Conservation (phyloP, 208 protist genomes). For the Acanthamoeba lenticulata region DNA sequence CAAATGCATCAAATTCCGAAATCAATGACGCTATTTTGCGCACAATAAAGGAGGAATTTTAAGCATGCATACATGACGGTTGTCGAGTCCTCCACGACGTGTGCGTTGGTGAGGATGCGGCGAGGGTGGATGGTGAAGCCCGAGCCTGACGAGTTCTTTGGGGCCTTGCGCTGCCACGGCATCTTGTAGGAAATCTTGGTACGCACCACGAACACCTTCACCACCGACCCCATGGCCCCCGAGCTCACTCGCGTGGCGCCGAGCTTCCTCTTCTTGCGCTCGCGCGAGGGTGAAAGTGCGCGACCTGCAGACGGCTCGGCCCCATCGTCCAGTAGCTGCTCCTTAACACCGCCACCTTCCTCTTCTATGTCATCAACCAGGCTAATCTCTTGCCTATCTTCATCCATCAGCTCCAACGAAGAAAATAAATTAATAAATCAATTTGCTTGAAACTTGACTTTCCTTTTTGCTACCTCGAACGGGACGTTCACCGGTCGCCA, state of each 20-base stretch:
- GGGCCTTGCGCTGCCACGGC: slow-evolving; percentile 72
- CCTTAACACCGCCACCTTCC: no score
- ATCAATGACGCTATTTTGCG: neutral
- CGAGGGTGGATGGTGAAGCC: slow-evolving; percentile 69
- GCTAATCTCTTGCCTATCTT: no score
- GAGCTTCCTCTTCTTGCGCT: neutral
- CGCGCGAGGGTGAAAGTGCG: no score
- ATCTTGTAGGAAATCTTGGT: slow-evolving; percentile 57
- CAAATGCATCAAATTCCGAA: neutral
- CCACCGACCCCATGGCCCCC: slow-evolving; percentile 40
- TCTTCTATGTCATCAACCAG: no score
- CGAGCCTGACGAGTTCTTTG: slow-evolving; percentile 66
- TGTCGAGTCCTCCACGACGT: slow-evolving; percentile 62
- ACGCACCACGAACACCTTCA: slow-evolving; percentile 43
- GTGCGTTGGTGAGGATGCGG: slow-evolving; percentile 75
- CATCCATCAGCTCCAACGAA: no score
- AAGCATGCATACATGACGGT: slow-evolving; percentile 29
- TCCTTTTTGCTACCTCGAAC: no score
- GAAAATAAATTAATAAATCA: no score
- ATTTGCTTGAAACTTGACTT: no score
- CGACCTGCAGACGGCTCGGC: no score
- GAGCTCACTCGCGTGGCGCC: neutral
- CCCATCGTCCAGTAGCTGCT: no score
- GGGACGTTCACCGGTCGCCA: no score
- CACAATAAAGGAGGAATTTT: neutral